phyloP scores from a whole-genome alignment of 257 asterid genomes.

The Scutellaria barbata region DNA sequence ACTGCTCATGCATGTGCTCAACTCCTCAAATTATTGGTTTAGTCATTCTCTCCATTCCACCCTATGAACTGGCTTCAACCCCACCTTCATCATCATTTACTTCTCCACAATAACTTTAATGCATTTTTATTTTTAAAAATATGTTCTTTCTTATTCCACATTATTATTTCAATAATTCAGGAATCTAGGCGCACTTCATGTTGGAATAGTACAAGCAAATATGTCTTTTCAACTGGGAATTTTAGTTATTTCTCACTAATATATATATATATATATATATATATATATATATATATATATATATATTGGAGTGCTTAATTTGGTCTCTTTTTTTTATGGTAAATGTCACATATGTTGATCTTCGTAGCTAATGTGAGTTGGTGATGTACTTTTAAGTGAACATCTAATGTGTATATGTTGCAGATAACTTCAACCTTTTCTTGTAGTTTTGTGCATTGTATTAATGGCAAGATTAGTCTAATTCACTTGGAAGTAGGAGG shows the following conservation, averaged over 20 bases:
- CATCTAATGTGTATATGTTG: slow-evolving; percentile 33
- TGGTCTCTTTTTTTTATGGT: neutral
- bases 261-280: neutral
- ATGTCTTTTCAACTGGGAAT: neutral
- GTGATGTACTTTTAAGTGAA: neutral
- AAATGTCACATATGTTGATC: neutral
- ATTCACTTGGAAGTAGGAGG: neutral
- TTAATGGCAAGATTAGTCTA: neutral
- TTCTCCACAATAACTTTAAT: slow-evolving; percentile 10
- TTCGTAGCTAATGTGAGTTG: neutral
- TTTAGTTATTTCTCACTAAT: neutral
- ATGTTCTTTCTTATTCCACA: neutral
- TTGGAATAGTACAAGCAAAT: slow-evolving; percentile 22
- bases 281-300: neutral
- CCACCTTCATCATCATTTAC: slow-evolving; percentile 38
- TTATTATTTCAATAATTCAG: slow-evolving; percentile 34
- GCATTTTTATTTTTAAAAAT: neutral
- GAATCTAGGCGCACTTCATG: slow-evolving; percentile 28
- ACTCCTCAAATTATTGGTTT: slow-evolving; percentile 52
- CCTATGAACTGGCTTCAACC: slow-evolving; percentile 69
- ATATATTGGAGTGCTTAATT: neutral
- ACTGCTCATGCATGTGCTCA: slow-evolving; percentile 52
- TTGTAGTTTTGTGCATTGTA: slow-evolving; percentile 8
- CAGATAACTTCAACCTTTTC: neutral
- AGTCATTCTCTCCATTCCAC: slow-evolving; percentile 42